A percentile compares a stretch with the other conserved stretches of the same genome.
phyloP scores from a whole-genome alignment of 2,329 filamentous ascomycete genomes.

The Ceratocystis lukuohia region DNA sequence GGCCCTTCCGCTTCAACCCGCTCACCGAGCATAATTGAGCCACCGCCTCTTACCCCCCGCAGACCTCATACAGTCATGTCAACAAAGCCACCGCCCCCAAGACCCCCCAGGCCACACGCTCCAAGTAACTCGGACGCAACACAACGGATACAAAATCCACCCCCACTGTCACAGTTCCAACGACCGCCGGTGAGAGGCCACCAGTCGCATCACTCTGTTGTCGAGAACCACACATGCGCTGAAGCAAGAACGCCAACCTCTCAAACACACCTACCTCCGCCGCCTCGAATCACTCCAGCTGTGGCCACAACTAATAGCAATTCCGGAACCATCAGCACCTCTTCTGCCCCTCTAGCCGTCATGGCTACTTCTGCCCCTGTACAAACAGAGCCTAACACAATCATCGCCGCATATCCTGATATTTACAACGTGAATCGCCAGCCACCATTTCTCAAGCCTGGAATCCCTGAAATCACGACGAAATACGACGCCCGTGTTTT shows the following conservation, averaged over 20 bases:
- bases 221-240: conserved; percentile 7
- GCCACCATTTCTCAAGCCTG: conserved; percentile 59
- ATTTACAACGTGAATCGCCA: conserved; percentile 71
- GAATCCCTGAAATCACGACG: conserved; percentile 62
- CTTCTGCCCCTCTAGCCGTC: conserved; percentile 17
- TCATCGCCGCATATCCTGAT: conserved; percentile 63
- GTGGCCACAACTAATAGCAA: conserved; percentile 21
- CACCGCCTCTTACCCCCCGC: conserved; percentile 14
- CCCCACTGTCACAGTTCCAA: conserved; percentile 13
- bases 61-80: conserved; percentile 11
- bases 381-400: conserved; percentile 34
- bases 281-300: conserved; percentile 14
- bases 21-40: conserved; percentile 11
- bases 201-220: conserved; percentile 18
- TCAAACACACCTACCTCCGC: conserved; percentile 11
- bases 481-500: conserved; percentile 79
- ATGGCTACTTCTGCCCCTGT: conserved; percentile 10
- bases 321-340: conserved; percentile 19
- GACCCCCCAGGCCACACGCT: conserved; percentile 12
- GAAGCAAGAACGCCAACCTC: conserved; percentile 8
- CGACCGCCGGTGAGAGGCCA: conserved; percentile 14
- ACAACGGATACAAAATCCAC: neutral
- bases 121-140: conserved; percentile 10
- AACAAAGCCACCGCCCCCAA: conserved; percentile 16
- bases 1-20: conserved; percentile 14